Evolutionary conservation across 1,139 yeast species (phyloP), one percentile per base, ranked within the genome.

Genomic region (Zygotorulaspora mrakii): DNA sequence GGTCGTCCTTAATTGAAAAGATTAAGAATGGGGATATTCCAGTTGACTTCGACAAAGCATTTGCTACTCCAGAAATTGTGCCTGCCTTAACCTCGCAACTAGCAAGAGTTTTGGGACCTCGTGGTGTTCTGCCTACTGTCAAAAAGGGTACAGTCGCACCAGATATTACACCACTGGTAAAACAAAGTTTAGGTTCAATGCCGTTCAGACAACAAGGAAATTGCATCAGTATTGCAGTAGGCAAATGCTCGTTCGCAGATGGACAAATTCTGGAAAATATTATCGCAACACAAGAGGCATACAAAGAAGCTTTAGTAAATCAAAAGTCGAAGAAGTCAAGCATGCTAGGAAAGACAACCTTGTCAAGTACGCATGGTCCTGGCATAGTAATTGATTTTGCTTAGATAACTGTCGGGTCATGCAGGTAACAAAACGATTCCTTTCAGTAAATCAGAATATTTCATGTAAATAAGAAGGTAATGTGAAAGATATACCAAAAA

Each of bases 141-240:
- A 89, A 88, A 67, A 83, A 80, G 59, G 95, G 95, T 11, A 89
- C 96, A 1, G 94, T 91, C 12, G 71, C 86, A 1, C 77, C 75
- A n/a, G 77, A 86, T 51, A 66, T 86, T 26, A 69, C 66, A 21
- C 62, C 64, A 8, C 67, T 82, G 46, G 72, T 88, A 48, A 61
- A 65, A 32, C 67, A 70, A 17, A 77, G 79, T 39, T 67, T 77
- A 33, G 94, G 94, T 29, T 76, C 83, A 21, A 71, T 79, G 53
- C 83, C 58, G 70, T 88, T 72, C 79, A 85, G 72, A 82, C 94
- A 63, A 74, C 62, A 75, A 69, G 47, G 71, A 69, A 44, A 74
- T 70, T 39, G 50, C 39, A 68, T 91, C 35, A 68, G 82, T 11
- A 64, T 88, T 44, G 81, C 94, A 6, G 74, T 89, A 24, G 97